phyloP scores from a whole-genome alignment of 495 filamentous ascomycete species.

The Articulospora tetracladia region DNA sequence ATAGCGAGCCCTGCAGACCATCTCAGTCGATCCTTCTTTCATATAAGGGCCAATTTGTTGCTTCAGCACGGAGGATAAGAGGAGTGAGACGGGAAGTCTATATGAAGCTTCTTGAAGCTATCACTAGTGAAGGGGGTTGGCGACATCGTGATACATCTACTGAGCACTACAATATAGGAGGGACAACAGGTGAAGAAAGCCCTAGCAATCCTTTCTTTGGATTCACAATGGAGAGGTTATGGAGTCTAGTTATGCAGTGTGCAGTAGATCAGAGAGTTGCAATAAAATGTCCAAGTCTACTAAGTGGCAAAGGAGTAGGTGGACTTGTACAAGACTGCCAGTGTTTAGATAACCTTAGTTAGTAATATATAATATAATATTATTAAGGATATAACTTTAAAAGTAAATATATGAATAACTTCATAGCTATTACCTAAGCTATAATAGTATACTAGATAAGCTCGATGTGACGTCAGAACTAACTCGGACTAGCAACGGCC shows the following conservation, averaged over 20 bases:
- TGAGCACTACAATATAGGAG: neutral
- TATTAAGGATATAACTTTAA: no score
- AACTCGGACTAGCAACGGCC: no score
- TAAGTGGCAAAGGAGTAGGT: neutral
- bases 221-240: neutral
- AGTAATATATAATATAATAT: no score
- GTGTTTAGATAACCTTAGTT: neutral
- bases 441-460: no score
- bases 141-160: neutral
- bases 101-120: neutral
- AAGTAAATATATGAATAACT: no score
- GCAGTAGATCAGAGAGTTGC: neutral
- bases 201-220: neutral
- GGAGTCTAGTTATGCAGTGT: neutral
- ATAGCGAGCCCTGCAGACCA: slow-evolving; percentile 18
- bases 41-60: slow-evolving; percentile 43
- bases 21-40: slow-evolving; percentile 26
- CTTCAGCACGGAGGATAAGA: slow-evolving; percentile 33
- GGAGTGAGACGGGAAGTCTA: slow-evolving; percentile 22
- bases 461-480: no score
- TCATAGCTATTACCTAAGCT: no score
- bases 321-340: neutral
- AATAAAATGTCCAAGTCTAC: neutral
- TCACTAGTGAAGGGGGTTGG: neutral
- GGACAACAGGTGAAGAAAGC: neutral